Evolutionary conservation across 768 basidiomycete genomes (phyloP), one percentile per base, ranked within the genome.

Genomic region (Brasilioporus rufonigricans): DNA sequence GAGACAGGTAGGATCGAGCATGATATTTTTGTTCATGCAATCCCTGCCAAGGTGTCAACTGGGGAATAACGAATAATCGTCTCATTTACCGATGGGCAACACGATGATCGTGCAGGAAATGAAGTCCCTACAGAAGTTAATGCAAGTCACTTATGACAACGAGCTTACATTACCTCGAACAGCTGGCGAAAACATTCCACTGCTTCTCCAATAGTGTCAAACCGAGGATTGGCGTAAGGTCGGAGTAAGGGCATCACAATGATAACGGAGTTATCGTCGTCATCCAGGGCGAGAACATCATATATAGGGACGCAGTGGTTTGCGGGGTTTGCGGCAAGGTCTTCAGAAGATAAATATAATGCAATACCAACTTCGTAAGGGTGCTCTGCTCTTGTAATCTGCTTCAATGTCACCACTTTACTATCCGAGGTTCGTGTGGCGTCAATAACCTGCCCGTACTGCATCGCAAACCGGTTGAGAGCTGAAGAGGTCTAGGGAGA

Each of bases 261-360:
- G 2, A 57, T 40, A 1, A 11, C 2, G 2, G 59, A 26, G 0
- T 33, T 14, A 3, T 52, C 44, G 13, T 46, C 32, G 12, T 46
- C 50, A 18, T 52, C 36, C 26, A 65, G 54, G 3, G 36, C 23
- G 13, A 71, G 56, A 5, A 57, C 24, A 8, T 72, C 71, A 18
- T 65, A 46, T 18, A 74, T 35, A 1, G 70, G 74, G 1, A 73
- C 57, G 31, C 72, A 76, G 41, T 75, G 71, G 39, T 76, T 79
- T 14, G 26, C 54, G 1, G 54, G 50, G 7, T 52, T n/a, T 1
- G 48, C 38, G 1, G 24, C 8, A 8, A 58, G 35, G 0, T 2
- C 2, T 14, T 56, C 44, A 0, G 48, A 54, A 4, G 63, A 59
- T 53, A 61, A 66, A 33, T 61, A 65, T 57, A 68, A 39, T 0